Base-by-base conservation (phyloP, 1,284 basidiomycete genomes). In the Moesziomyces sp. region DNA sequence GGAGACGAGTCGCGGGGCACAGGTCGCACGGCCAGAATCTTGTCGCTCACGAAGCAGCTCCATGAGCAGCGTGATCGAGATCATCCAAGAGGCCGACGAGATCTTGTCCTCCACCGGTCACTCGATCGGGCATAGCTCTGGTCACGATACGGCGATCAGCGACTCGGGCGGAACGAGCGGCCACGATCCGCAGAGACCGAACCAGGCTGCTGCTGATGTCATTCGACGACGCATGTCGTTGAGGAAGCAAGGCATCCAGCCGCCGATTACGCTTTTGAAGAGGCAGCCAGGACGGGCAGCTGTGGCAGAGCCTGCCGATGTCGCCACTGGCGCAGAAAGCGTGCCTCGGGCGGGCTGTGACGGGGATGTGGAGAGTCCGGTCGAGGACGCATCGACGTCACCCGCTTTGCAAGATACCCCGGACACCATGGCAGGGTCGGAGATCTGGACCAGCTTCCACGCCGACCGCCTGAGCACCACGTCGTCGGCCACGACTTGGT, bases 391-490 rank as follows among this genome's bases (percentile, higher is more conserved):
- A 13, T 42, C 18, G 21, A 18, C 16, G 47, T 74, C 65, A 5
- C 51, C 65, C 1, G 46, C 33, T 24, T 14, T 65, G 24, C 55
- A 70, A 30, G 71, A 74, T 16, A 74, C 71, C 21, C 71, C 71
- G 0, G 53, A 66, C 48, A 74, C 71, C 14, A 62, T 52, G 52
- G 62, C 58, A 0, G 66, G 71, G 3, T 74, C 71, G n/a, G 66
- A 69, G 26, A 61, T 69, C 40, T 74, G 71, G 71, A 62, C 54
- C 11, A 70, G 61, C 52, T 62, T 74, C 52, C 58, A 65, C 19
- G 58, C 43, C 16, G 71, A 74, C 38, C 61, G 71, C 40, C 50
- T 52, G 19, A 74, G 71, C 56, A 52, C 53, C 10, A 55, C 52
- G 18, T 74, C 71, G 24, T 65, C 66, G 7, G 66, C 66, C 3